Conservation (phyloP, 2,329 filamentous ascomycete species). For the Aspergillus sp. region DNA sequence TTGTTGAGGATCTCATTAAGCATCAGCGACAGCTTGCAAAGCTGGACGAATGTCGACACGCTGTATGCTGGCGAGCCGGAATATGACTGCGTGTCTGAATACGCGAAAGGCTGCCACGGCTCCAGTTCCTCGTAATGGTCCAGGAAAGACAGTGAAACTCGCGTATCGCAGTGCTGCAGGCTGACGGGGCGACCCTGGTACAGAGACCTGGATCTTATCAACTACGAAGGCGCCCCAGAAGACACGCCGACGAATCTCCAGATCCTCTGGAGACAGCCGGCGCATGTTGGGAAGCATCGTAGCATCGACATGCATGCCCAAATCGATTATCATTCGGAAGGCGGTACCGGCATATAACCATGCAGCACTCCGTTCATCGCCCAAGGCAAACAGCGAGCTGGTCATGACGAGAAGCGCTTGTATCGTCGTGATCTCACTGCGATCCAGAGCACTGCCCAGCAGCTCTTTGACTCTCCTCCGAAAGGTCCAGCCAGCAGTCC, state of each 20-base stretch:
- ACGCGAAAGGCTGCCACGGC: conserved; percentile 44
- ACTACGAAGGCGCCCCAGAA: conserved; percentile 30
- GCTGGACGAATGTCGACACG: conserved; percentile 30
- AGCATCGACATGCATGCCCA: conserved; percentile 42
- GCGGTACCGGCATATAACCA: conserved; percentile 50
- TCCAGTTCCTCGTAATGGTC: conserved; percentile 47
- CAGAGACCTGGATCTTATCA: conserved; percentile 50
- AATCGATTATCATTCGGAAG: conserved; percentile 47
- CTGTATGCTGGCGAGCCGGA: conserved; percentile 26
- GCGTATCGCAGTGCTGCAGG: conserved; percentile 38
- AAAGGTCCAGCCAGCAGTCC: conserved; percentile 46
- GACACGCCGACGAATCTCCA: conserved; percentile 24
- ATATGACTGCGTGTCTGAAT: conserved; percentile 22
- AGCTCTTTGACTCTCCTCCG: conserved; percentile 42
- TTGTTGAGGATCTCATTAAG: conserved; percentile 43
- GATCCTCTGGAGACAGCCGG: conserved; percentile 19
- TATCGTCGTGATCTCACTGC: conserved; percentile 49
- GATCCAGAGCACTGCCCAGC: conserved; percentile 41
- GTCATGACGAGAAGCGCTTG: conserved; percentile 49
- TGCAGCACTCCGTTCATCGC: conserved; percentile 45
- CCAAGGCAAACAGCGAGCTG: conserved; percentile 44
- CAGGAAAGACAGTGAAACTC: conserved; percentile 39
- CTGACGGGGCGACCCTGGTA: conserved; percentile 49
- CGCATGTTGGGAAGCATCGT: conserved; percentile 11
- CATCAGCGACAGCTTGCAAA: conserved; percentile 40